A percentile compares a stretch with the other conserved stretches of the same genome.
phyloP scores from a whole-genome alignment of 495 filamentous ascomycete genomes.

The Schizothecium vesticola region DNA sequence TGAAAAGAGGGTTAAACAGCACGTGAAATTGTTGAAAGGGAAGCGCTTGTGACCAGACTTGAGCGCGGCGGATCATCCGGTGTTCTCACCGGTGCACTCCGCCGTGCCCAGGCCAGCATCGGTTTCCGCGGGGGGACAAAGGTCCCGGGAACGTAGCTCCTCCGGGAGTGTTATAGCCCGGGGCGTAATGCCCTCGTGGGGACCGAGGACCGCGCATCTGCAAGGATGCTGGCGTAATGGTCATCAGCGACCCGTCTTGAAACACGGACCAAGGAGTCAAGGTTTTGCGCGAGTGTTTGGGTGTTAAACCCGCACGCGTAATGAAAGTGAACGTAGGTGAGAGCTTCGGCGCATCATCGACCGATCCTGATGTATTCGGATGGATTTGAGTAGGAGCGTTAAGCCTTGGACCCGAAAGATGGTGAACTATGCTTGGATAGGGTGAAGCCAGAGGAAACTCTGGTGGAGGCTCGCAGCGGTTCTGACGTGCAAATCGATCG shows the following conservation, averaged over 20 bases:
- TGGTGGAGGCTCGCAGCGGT: slow-evolving; percentile 67
- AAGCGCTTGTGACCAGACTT: slow-evolving; percentile 64
- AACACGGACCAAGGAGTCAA: slow-evolving; percentile 73
- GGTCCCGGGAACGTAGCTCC: slow-evolving; percentile 53
- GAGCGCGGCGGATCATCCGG: slow-evolving; percentile 47
- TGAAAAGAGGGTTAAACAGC: slow-evolving; percentile 69
- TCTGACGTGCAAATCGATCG: slow-evolving; percentile 73
- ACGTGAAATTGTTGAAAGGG: slow-evolving; percentile 74
- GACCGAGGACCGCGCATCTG: slow-evolving; percentile 27
- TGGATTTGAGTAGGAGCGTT: slow-evolving; percentile 74
- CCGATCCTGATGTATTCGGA: slow-evolving; percentile 69
- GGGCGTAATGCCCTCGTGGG: slow-evolving; percentile 19
- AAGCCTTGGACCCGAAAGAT: slow-evolving; percentile 68
- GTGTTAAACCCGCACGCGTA: slow-evolving; percentile 63
- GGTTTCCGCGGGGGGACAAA: slow-evolving; percentile 55
- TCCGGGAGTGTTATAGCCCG: slow-evolving; percentile 59
- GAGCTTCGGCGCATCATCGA: slow-evolving; percentile 59
- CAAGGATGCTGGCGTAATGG: slow-evolving; percentile 62
- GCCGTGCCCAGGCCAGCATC: slow-evolving; percentile 55
- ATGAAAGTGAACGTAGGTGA: slow-evolving; percentile 61
- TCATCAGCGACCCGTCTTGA: slow-evolving; percentile 60
- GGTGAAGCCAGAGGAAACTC: slow-evolving; percentile 74
- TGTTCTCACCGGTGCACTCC: slow-evolving; percentile 53
- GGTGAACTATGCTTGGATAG: slow-evolving; percentile 66
- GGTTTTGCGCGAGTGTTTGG: slow-evolving; percentile 64